Base-by-base conservation (phyloP, 2,329 filamentous ascomycete species). In the Plectosphaerella plurivora region DNA sequence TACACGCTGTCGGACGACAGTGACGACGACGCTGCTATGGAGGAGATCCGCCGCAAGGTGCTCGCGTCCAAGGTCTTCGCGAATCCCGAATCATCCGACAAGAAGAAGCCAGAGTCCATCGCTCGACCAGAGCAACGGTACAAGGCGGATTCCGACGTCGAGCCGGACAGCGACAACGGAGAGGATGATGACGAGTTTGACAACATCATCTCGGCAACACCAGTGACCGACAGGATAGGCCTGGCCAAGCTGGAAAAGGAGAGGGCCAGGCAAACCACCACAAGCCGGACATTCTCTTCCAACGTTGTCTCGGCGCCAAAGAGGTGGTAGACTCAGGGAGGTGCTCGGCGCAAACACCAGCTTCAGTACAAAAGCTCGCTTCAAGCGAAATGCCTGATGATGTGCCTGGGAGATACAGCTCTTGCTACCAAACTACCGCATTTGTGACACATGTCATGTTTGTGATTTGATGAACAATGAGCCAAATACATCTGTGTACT, bases 201-300 rank as follows among this genome's bases (percentile, higher is more conserved):
- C 64, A 87, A 87, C 59, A 95, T 99, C 68, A 96, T 97, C 64
- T 84, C 92, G 60, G 93, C 94, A 0, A 93, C 90, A 3, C 91
- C 91, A 0, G 83, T 95, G 16, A 97, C 92, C 0, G 93, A 97
- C 66, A 83, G 87, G 51, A 89, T 88, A 12, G 93, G 93, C 0
- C 62, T 84, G 52, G 68, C 70, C 3, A 81, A 73, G 66, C 66
- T 84, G 42, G 78, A 83, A 55, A 82, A 77, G 67, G 79, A 83
- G 60, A 71, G 78, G 39, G 68, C 73, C 6, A 71, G 69, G 51
- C 73, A 73, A 2, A 73, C 73, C 6, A 68, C 74, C 25, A 77
- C 75, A 5, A 80, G 70, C 15, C 73, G 70, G 56, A 78, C 77
- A 0, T 82, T 81, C 55, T 79, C 76, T 2, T 76, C 78, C 0